These are phyloP conservation scores for Penicillium psychrosexuale DNA, from an alignment of 2,329 filamentous ascomycete genomes.

Conservation along the genomic window DNA sequence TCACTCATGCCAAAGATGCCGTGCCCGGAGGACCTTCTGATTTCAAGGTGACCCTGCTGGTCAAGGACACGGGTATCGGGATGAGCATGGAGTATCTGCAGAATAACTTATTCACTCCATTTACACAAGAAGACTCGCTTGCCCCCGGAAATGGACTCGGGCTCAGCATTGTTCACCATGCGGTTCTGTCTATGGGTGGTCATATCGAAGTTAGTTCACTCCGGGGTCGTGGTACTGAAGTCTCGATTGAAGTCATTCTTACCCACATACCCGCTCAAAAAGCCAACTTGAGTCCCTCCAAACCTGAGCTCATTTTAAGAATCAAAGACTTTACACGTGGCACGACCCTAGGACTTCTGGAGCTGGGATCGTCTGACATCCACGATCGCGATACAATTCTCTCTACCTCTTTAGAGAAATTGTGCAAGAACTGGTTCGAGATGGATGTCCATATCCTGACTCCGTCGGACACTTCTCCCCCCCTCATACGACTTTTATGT, in stretches of 20 bases:
- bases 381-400: neutral
- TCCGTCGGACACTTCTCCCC: conserved; percentile 5
- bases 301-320: neutral
- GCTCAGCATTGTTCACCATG: conserved; percentile 55
- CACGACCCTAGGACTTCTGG: neutral
- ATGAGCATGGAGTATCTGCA: conserved; percentile 25
- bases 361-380: neutral
- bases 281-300: no score
- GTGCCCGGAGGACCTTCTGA: conserved; percentile 21
- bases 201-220: conserved; percentile 22
- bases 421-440: conserved; percentile 17
- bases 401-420: neutral
- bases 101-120: conserved; percentile 18
- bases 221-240: conserved; percentile 1
- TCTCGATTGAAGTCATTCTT: neutral
- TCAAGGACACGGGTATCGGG: conserved; percentile 32
- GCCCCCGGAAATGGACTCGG: conserved; percentile 21
- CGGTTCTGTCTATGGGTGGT: conserved; percentile 28
- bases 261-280: neutral
- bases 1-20: neutral
- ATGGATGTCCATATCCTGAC: neutral
- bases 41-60: conserved; percentile 18
- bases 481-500: conserved; percentile 22
- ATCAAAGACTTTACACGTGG: neutral
- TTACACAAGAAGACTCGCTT: conserved; percentile 20